Base-by-base conservation (phyloP, 257 asterid genomes). In the Salvia splendens region DNA sequence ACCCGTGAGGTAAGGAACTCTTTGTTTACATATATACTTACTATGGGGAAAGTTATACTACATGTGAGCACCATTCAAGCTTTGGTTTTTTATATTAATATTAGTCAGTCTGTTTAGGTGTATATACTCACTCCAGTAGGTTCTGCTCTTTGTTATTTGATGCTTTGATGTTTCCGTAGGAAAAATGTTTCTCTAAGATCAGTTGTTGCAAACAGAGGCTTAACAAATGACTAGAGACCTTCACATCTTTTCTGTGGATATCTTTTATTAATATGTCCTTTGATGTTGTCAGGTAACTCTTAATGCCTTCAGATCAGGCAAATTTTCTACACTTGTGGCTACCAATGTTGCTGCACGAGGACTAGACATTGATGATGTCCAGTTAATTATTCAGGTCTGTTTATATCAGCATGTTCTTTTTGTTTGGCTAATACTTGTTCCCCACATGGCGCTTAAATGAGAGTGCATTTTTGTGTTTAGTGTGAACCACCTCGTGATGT, bases 271-370 rank as follows among this genome's bases (percentile, higher is more conserved):
- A 61, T 15, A 38, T 56, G 36, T 55, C 40, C 30, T 15, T 16
- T 65, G 43, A 64, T 75, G 72, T 24, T 70, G 77, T 42, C 80
- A 94, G 99, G 93, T 87, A 50, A 94, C 99, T 20, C 88, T 94
- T 58, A 43, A 78, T 50, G 96, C 95, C 65, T 94, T 94, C 75
- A 87, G 97, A 83, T 85, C 95, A 42, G 99, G 97, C 41, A 88
- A 88, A 72, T 94, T 94, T 78, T 51, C 68, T 32, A 87, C 89
- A 11, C 86, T 94, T 57, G 99, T 94, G 63, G 97, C 97, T 69
- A 94, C 99, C 17, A 91, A 94, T 79, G 97, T 94, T 9, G 99
- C 96, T 6, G 99, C 99, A 9, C 87, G 99, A 59, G 99, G 99
- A 12, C 81, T 94, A 81, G 99, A 94, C 76, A 94, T 94, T 49